Evolutionary conservation across 2,329 filamentous ascomycete species (phyloP).

Genomic region (Colletotrichum orchidophilum): DNA sequence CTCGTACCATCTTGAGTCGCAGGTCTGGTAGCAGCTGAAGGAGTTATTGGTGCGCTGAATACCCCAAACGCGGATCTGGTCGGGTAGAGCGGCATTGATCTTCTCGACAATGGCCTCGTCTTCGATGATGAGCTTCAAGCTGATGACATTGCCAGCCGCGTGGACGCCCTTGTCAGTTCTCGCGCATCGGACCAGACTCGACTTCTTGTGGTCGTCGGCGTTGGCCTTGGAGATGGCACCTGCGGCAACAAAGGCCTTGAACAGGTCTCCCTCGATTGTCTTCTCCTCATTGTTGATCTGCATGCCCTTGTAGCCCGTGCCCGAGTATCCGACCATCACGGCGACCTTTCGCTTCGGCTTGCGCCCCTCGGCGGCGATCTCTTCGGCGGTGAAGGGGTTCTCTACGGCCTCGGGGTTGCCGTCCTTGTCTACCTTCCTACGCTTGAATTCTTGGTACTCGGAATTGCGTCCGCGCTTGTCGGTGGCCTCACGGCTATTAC

Average conservation of each 20-base stretch:
- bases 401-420: conserved; percentile 42
- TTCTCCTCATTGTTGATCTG: conserved; percentile 86
- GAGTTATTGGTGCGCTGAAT: conserved; percentile 88
- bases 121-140: conserved; percentile 94
- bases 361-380: conserved; percentile 87
- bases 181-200: conserved; percentile 90
- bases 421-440: conserved; percentile 49
- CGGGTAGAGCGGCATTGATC: conserved; percentile 86
- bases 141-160: conserved; percentile 94
- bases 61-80: conserved; percentile 95
- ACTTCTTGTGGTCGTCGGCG: conserved; percentile 96
- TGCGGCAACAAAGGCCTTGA: conserved; percentile 88
- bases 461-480: conserved; percentile 52
- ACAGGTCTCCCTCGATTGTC: conserved; percentile 96
- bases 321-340: conserved; percentile 93
- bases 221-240: conserved; percentile 97
- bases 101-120: conserved; percentile 87
- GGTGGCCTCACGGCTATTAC: conserved; percentile 45
- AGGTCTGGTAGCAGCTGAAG: conserved; percentile 95
- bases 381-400: conserved; percentile 73
- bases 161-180: conserved; percentile 98
- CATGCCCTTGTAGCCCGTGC: conserved; percentile 97
- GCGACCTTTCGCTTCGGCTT: conserved; percentile 96
- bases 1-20: conserved; percentile 96
- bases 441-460: conserved; percentile 53